phyloP scores from a whole-genome alignment of 495 filamentous ascomycete species.

The Cercophora samala region DNA sequence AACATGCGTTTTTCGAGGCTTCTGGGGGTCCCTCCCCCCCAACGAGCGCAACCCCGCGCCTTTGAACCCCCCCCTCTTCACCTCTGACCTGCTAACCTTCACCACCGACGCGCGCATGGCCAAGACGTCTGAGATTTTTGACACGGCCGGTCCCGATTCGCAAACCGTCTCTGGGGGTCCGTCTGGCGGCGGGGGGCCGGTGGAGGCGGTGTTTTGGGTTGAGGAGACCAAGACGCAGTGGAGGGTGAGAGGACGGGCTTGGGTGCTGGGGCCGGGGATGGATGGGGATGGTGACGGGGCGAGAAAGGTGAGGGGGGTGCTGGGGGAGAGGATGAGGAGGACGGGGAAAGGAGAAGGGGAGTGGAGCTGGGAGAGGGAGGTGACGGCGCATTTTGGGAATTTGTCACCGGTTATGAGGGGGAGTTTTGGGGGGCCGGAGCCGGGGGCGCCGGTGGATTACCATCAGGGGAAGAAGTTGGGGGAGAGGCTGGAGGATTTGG shows the following conservation, averaged over 20 bases:
- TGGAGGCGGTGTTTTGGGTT: constrained; percentile 85
- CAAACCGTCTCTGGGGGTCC: constrained; percentile 27
- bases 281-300: constrained; percentile 46
- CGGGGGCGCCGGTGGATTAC: constrained; percentile 57
- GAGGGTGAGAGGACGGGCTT: constrained; percentile 76
- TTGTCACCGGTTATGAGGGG: constrained; percentile 72
- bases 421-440: constrained; percentile 72
- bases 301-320: constrained; percentile 40
- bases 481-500: constrained; percentile 63
- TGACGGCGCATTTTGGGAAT: constrained; percentile 86
- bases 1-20: constrained; percentile 70
- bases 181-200: constrained; percentile 59
- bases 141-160: constrained; percentile 24
- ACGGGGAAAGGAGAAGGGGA: constrained; percentile 22
- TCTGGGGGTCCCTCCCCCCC: constrained; percentile 69
- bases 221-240: constrained; percentile 71
- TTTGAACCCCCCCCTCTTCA: constrained; percentile 63
- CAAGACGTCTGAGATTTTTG: constrained; percentile 69
- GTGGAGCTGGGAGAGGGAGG: constrained; percentile 60
- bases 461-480: constrained; percentile 52
- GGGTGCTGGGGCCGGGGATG: constrained; percentile 57
- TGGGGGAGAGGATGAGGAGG: constrained; percentile 49
- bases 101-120: constrained; percentile 87
- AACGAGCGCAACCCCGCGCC: constrained; percentile 58
- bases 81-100: constrained; percentile 73